Conservation (phyloP, 2,329 filamentous ascomycete species). For the Epichloe sibirici region DNA sequence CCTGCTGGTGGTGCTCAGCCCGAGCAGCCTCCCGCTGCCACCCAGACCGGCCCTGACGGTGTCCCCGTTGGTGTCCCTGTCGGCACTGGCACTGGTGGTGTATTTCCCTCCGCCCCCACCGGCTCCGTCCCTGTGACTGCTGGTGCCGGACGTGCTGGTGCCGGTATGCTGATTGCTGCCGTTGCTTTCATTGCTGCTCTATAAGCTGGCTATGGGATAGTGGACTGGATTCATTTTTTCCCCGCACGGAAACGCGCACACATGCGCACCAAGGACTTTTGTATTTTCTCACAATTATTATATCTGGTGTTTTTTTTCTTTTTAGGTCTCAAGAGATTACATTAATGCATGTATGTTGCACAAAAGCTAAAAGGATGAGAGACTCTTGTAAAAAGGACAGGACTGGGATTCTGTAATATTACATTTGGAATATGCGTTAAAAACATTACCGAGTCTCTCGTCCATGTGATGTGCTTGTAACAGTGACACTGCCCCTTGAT, state of each 20-base stretch:
- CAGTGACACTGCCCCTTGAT: no score
- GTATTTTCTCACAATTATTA: slow-evolving; percentile 1
- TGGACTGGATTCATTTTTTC: neutral
- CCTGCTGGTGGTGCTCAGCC: slow-evolving; percentile 10
- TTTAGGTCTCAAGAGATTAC: neutral
- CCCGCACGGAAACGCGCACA: neutral
- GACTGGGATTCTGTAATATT: slow-evolving; percentile 22
- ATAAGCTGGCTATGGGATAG: slow-evolving; percentile 21
- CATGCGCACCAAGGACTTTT: neutral
- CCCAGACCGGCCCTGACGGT: neutral
- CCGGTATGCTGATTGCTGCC: slow-evolving; percentile 32
- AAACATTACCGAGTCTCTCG: no score
- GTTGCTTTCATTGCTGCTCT: slow-evolving; percentile 33
- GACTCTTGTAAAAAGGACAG: slow-evolving; percentile 8
- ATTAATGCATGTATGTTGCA: slow-evolving; percentile 8
- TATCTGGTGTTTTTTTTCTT: no score
- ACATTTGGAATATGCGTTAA: no score
- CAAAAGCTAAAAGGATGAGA: neutral
- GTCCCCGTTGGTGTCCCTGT: slow-evolving; percentile 9
- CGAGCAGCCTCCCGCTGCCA: slow-evolving; percentile 8
- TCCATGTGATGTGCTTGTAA: no score
- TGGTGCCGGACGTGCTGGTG: slow-evolving; percentile 26
- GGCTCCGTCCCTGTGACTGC: slow-evolving; percentile 24
- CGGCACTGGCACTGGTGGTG: slow-evolving; percentile 21
- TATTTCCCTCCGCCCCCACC: slow-evolving; percentile 21